Evolutionary conservation across 371 early-diverging fungal species (phyloP), one percentile per base, ranked within the genome.

Genomic region (Mucor lusitanicus): DNA sequence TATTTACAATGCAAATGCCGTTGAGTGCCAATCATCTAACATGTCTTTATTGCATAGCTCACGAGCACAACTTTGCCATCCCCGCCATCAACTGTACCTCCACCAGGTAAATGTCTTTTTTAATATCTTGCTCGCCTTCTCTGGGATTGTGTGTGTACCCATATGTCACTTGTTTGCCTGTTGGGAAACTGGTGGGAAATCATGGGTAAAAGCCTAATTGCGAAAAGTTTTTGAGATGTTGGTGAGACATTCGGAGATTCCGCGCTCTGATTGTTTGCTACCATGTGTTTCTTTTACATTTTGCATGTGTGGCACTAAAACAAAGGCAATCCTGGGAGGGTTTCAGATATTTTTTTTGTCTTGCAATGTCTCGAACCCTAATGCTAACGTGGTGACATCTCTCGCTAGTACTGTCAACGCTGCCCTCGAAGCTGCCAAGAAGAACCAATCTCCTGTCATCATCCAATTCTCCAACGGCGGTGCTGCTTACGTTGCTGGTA

Each of bases 401-500:
- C 35, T 33, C 28, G 23, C 58, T 74, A 80, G 94, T 65, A 94
- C 95, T 68, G 75, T 94, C 77, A 95, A 95, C 70, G 95, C 95
- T 61, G 89, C 89, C 53, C 90, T 95, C 30, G 95, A 95, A 87
- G 95, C 95, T 75, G 96, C 96, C 42, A 90, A 92, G 69, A 94
- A 94, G 69, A 82, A 87, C 71, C 92, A 92, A 78, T 89, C 93
- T 40, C 95, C 95, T 69, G 83, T 95, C 76, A 92, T 95, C 75
- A 91, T 95, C 73, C 96, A 95, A 85, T 91, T 95, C 89, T 94
- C 94, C 58, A 87, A 95, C 73, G 96, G 96, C 77, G 96, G 96
- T 68, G 81, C 92, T 65, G 93, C 93, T 61, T 95, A 77, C 86
- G 88, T 87, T 78, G 96, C 95, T 55, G 96, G 96, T 72, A 95